Conservation (phyloP, 202 grass and related monocot species). For the Setaria italica region DNA sequence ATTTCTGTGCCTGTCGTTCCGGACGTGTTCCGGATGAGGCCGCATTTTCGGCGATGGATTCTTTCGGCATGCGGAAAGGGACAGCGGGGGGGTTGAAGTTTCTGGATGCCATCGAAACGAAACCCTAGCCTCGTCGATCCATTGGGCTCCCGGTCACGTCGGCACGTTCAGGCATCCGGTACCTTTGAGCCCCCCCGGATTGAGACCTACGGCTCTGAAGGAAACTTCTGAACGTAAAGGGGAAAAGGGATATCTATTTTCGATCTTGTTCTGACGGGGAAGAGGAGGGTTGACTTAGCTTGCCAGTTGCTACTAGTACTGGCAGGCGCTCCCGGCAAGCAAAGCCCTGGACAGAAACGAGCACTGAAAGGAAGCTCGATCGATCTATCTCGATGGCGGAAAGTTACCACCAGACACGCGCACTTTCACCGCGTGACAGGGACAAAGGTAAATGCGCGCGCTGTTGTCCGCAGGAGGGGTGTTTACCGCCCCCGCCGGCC, state of each 20-base stretch:
- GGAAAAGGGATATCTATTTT: background rate
- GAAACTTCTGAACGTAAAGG: background rate
- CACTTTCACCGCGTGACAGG: constrained; percentile 64
- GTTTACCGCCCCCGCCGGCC: background rate
- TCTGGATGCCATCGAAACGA: background rate
- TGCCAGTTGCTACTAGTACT: no score
- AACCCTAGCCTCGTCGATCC: background rate
- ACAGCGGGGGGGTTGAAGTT: background rate
- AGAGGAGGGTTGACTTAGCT: constrained; percentile 39
- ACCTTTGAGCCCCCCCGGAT: background rate
- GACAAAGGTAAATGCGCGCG: constrained; percentile 72
- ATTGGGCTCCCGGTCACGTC: constrained; percentile 31
- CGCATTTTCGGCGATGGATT: constrained; percentile 8
- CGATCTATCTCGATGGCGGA: background rate
- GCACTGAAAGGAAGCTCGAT: constrained; percentile 16
- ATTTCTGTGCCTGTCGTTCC: background rate
- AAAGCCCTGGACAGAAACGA: constrained; percentile 12
- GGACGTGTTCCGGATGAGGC: background rate
- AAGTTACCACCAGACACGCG: constrained; percentile 45
- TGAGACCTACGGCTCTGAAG: background rate
- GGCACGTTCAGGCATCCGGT: background rate
- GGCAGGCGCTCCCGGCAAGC: constrained; percentile 29
- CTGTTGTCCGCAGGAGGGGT: constrained; percentile 14
- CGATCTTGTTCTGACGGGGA: constrained; percentile 35
- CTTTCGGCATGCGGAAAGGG: background rate